A percentile compares a stretch with the other conserved stretches of the same genome.
Evolutionary conservation across 2,329 filamentous ascomycete species (phyloP).

Genomic region (Ophiostoma fasciatum): DNA sequence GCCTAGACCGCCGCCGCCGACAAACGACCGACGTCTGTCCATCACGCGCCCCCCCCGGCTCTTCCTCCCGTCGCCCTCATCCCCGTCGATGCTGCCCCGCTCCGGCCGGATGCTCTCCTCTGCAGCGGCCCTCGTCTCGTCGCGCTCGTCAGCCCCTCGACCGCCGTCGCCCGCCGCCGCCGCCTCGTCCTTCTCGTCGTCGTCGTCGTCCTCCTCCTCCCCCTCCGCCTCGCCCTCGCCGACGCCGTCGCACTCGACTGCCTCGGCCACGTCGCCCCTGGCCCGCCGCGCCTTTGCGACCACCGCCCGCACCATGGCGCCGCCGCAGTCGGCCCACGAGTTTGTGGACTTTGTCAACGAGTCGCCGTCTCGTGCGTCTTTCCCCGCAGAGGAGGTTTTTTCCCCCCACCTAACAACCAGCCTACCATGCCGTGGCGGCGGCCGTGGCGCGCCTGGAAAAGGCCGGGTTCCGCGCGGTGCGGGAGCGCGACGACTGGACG

Average conservation of each 20-base stretch:
- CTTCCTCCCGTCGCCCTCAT: too few relatives aligned
- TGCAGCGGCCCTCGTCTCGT: slow-evolving; percentile 2
- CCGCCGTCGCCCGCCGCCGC: neutral
- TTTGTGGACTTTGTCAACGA: slow-evolving; percentile 90
- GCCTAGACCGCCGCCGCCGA: too few relatives aligned
- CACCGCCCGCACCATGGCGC: slow-evolving; percentile 29
- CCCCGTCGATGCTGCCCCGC: slow-evolving; percentile 4
- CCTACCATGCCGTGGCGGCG: slow-evolving; percentile 83
- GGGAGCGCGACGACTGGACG: slow-evolving; percentile 82
- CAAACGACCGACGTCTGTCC: too few relatives aligned
- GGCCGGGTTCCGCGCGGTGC: slow-evolving; percentile 77
- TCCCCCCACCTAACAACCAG: slow-evolving; percentile 37
- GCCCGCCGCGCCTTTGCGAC: slow-evolving; percentile 10
- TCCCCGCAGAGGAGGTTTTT: neutral
- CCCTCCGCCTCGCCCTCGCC: neutral
- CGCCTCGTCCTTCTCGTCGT: neutral
- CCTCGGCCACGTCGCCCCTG: too few relatives aligned
- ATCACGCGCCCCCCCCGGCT: too few relatives aligned
- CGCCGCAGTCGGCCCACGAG: slow-evolving; percentile 51
- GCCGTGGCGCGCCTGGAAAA: slow-evolving; percentile 61
- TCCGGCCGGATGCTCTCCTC: slow-evolving; percentile 3
- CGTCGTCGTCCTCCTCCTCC: neutral
- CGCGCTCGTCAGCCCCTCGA: too few relatives aligned
- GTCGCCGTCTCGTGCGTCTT: slow-evolving; percentile 69
- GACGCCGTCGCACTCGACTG: too few relatives aligned